These are phyloP conservation scores for Xylogone sp. DNA, from an alignment of 2,329 filamentous ascomycete genomes.

Conservation along the genomic window DNA sequence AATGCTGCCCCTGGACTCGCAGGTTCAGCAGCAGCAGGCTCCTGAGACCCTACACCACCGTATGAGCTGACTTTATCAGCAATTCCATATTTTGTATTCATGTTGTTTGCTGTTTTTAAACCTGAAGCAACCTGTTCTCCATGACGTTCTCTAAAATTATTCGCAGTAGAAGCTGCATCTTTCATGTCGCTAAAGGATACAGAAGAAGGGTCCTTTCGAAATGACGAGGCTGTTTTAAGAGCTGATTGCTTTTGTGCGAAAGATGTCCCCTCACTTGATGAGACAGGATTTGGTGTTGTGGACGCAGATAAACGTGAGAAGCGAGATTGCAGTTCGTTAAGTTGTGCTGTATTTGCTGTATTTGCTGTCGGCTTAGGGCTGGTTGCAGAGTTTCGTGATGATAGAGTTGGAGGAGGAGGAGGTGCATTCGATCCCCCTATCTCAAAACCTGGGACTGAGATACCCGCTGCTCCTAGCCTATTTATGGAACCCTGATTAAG, in stretches of 20 bases:
- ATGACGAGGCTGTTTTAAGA: slow-evolving; percentile 44
- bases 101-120: slow-evolving; percentile 35
- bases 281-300: slow-evolving; percentile 25
- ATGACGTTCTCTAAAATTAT: slow-evolving; percentile 56
- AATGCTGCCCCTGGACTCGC: slow-evolving; percentile 3
- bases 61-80: slow-evolving; percentile 23
- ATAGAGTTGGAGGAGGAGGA: slow-evolving; percentile 22
- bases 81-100: slow-evolving; percentile 29
- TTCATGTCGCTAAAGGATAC: slow-evolving; percentile 47
- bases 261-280: slow-evolving; percentile 40
- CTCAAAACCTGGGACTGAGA: slow-evolving; percentile 62
- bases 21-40: slow-evolving; percentile 9
- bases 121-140: slow-evolving; percentile 54
- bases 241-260: slow-evolving; percentile 53
- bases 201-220: slow-evolving; percentile 47
- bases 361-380: slow-evolving; percentile 11
- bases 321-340: slow-evolving; percentile 32
- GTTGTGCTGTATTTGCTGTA: slow-evolving; percentile 13
- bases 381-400: slow-evolving; percentile 9
- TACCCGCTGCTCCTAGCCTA: slow-evolving; percentile 56
- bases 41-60: slow-evolving; percentile 8
- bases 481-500: slow-evolving; percentile 43
- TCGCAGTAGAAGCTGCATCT: slow-evolving; percentile 47
- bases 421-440: slow-evolving; percentile 42
- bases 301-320: slow-evolving; percentile 26